Evolutionary conservation across 257 asterid species (phyloP).

Genomic region (Datura wrightii): DNA sequence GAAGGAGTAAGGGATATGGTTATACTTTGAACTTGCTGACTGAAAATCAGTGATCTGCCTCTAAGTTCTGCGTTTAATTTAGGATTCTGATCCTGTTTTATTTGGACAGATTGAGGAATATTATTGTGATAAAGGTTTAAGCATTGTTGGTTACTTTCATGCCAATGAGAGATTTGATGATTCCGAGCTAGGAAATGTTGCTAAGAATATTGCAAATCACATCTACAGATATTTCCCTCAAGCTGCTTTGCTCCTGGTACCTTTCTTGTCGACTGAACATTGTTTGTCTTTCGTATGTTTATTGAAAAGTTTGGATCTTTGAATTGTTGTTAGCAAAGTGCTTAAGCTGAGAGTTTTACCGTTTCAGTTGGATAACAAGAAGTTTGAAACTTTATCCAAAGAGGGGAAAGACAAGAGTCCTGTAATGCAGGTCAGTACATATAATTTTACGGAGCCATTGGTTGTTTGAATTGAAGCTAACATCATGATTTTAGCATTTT

Average conservation of each 20-base stretch:
- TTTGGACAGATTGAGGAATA: constrained; percentile 80
- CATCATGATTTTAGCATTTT: neutral
- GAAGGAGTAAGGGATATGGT: neutral
- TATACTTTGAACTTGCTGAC: neutral
- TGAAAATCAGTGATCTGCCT: neutral
- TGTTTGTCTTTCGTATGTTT: neutral
- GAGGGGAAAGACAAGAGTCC: constrained; percentile 65
- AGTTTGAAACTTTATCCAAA: constrained; percentile 58
- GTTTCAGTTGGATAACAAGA: constrained; percentile 68
- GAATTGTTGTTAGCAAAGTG: neutral
- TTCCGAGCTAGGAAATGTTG: constrained; percentile 68
- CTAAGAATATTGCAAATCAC: constrained; percentile 90
- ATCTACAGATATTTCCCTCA: constrained; percentile 77
- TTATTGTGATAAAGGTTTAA: constrained; percentile 70
- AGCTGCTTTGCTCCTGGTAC: constrained; percentile 88
- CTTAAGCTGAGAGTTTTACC: neutral
- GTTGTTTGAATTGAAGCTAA: neutral
- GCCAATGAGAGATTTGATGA: constrained; percentile 92
- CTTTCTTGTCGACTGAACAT: neutral
- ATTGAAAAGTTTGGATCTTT: constrained; percentile 33
- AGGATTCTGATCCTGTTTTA: neutral
- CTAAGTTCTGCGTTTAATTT: constrained; percentile 23
- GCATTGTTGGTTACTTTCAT: constrained; percentile 87
- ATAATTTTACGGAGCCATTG: neutral
- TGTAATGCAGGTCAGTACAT: constrained; percentile 66